Evolutionary conservation across 1,284 basidiomycete species (phyloP).

Genomic region (Porogramme epimiltina): DNA sequence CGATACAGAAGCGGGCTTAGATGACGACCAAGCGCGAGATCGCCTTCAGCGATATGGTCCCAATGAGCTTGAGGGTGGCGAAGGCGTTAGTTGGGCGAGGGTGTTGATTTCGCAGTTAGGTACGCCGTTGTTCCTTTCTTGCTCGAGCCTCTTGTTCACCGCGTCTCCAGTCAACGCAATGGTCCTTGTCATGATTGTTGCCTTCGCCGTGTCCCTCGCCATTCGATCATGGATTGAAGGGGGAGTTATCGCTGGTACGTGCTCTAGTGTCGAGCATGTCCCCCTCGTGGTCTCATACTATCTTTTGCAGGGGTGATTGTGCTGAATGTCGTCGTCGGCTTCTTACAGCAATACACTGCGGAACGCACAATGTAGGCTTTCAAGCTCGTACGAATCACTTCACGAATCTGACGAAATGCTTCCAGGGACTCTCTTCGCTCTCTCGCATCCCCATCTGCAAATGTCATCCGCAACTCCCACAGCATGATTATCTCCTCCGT

Average conservation of each 20-base stretch:
- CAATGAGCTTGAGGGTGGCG: conserved; percentile 7
- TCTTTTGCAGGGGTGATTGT: conserved; percentile 5
- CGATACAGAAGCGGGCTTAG: neutral
- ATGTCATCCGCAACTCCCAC: conserved; percentile 56
- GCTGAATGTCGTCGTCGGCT: conserved; percentile 38
- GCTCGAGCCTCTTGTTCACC: neutral
- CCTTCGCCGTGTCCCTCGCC: conserved; percentile 13
- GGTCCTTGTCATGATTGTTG: conserved; percentile 15
- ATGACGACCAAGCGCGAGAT: neutral
- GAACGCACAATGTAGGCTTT: conserved; percentile 52
- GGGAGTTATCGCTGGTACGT: conserved; percentile 17
- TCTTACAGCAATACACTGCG: conserved; percentile 55
- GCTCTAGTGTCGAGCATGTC: neutral
- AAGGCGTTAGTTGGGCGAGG: conserved; percentile 9
- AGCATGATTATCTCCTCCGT: conserved; percentile 53
- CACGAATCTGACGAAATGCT: neutral
- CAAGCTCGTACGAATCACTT: neutral
- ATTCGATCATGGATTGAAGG: conserved; percentile 20
- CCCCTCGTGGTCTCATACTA: conserved; percentile 20
- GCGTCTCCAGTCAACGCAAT: conserved; percentile 6
- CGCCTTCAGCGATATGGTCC: conserved; percentile 5
- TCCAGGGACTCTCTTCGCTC: conserved; percentile 48
- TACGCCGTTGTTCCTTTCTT: neutral
- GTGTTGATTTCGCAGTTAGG: conserved; percentile 6
- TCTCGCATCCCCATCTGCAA: conserved; percentile 63